phyloP scores from a whole-genome alignment of 2,329 filamentous ascomycete species.

The Trichoderma guizhouense region DNA sequence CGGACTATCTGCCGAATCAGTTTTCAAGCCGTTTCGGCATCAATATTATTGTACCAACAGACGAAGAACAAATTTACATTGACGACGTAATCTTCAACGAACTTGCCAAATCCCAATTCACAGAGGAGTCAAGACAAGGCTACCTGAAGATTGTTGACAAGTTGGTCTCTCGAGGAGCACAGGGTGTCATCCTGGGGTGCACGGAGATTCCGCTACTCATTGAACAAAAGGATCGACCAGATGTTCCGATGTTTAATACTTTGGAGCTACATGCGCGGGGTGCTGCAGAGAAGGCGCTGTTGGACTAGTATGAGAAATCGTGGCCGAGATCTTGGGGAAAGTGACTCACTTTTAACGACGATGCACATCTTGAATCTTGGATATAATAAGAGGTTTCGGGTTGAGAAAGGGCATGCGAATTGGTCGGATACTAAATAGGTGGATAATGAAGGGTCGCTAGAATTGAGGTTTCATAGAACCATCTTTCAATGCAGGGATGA shows the following conservation, averaged over 20 bases:
- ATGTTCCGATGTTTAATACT: slow-evolving; percentile 20
- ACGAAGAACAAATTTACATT: slow-evolving; percentile 16
- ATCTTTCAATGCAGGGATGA: not conserved
- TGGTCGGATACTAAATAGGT: not conserved
- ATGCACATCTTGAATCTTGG: not conserved
- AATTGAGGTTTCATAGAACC: too few species aligned
- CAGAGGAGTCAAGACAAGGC: not conserved
- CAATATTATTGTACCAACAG: slow-evolving; percentile 17
- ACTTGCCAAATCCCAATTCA: slow-evolving; percentile 14
- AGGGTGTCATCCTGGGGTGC: slow-evolving; percentile 19
- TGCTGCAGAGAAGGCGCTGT: slow-evolving; percentile 14
- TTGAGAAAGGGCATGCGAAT: not conserved
- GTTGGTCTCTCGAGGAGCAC: slow-evolving; percentile 17
- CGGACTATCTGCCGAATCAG: slow-evolving; percentile 16
- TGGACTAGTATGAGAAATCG: not conserved
- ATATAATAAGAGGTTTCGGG: not conserved
- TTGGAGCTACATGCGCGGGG: slow-evolving; percentile 19
- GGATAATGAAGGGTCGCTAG: not conserved
- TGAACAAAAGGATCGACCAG: slow-evolving; percentile 17
- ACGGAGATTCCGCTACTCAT: slow-evolving; percentile 24
- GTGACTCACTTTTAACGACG: not conserved
- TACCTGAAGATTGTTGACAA: slow-evolving; percentile 19
- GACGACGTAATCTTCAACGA: slow-evolving; percentile 19
- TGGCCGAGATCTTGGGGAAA: not conserved
- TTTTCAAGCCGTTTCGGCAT: slow-evolving; percentile 13